phyloP scores from a whole-genome alignment of 805 yeast genomes.

The Candida xyloterini region DNA sequence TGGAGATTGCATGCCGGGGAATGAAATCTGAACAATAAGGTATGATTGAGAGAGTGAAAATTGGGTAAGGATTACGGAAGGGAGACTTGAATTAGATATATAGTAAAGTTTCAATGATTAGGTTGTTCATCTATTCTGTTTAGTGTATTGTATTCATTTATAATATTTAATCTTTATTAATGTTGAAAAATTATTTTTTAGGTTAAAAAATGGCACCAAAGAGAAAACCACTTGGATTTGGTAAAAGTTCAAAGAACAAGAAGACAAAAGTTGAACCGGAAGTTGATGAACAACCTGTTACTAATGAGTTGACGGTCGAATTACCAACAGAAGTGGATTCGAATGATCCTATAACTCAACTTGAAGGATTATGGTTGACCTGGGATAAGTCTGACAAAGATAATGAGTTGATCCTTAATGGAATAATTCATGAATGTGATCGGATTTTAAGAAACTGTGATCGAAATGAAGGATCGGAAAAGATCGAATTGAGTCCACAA shows the following conservation, averaged over 20 bases:
- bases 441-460: slow-evolving; percentile 55
- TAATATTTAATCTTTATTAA: slow-evolving; percentile 1
- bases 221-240: slow-evolving; percentile 59
- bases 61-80: too few species aligned
- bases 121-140: too few species aligned
- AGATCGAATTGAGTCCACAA: slow-evolving; percentile 38
- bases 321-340: slow-evolving; percentile 67
- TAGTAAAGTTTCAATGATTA: too few species aligned
- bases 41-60: background rate
- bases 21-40: background rate
- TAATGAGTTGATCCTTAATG: slow-evolving; percentile 67
- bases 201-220: slow-evolving; percentile 46
- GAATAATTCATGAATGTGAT: slow-evolving; percentile 91
- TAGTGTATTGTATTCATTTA: slow-evolving; percentile 1
- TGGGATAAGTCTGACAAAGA: slow-evolving; percentile 55
- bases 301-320: slow-evolving; percentile 55
- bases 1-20: background rate
- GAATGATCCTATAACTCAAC: slow-evolving; percentile 75
- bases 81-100: background rate
- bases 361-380: slow-evolving; percentile 69
- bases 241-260: slow-evolving; percentile 49
- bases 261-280: slow-evolving; percentile 37
- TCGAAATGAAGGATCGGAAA: slow-evolving; percentile 31
- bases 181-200: slow-evolving; percentile 14
- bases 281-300: slow-evolving; percentile 13